phyloP scores from a whole-genome alignment of 2,329 filamentous ascomycete species.

The Neonectria sp. region DNA sequence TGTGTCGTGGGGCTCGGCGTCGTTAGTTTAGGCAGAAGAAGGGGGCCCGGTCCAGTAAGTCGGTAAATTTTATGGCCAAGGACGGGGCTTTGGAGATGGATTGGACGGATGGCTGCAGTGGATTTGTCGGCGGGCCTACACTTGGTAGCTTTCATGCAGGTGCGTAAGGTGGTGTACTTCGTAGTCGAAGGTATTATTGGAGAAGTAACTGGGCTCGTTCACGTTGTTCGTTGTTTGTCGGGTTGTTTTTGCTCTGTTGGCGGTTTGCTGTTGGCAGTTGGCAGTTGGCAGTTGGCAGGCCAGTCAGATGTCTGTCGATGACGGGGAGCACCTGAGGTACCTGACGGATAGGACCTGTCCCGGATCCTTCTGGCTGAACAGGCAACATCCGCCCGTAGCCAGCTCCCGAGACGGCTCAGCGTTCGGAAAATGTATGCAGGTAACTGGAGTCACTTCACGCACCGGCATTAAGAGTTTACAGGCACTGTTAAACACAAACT shows the following conservation, averaged over 20 bases:
- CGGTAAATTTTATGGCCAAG: slow-evolving; percentile 43
- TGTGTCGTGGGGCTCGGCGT: slow-evolving; percentile 42
- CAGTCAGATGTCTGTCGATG: slow-evolving; percentile 8
- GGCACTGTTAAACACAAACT: slow-evolving; percentile 10
- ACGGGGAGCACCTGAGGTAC: slow-evolving; percentile 1
- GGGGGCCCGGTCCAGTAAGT: slow-evolving; percentile 41
- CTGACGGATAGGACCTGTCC: slow-evolving; percentile 5
- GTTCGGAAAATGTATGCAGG: slow-evolving; percentile 1
- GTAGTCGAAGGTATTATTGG: neutral
- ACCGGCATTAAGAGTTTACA: neutral
- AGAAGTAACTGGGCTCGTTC: neutral
- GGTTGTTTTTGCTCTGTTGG: neutral
- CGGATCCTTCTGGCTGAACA: slow-evolving; percentile 14
- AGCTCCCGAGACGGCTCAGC: too few species aligned
- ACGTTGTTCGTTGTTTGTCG: neutral
- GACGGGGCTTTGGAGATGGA: slow-evolving; percentile 37
- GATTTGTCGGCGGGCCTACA: slow-evolving; percentile 38
- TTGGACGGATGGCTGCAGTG: slow-evolving; percentile 42
- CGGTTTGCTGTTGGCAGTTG: neutral
- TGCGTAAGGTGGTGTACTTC: neutral
- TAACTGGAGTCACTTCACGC: neutral
- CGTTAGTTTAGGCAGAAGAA: slow-evolving; percentile 47
- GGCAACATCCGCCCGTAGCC: slow-evolving; percentile 18
- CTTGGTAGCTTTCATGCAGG: slow-evolving; percentile 13
- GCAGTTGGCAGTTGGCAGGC: slow-evolving; percentile 12